Evolutionary conservation across 2,329 filamentous ascomycete genomes (phyloP), one percentile per base, ranked within the genome.

Genomic region (Venturia effusa): DNA sequence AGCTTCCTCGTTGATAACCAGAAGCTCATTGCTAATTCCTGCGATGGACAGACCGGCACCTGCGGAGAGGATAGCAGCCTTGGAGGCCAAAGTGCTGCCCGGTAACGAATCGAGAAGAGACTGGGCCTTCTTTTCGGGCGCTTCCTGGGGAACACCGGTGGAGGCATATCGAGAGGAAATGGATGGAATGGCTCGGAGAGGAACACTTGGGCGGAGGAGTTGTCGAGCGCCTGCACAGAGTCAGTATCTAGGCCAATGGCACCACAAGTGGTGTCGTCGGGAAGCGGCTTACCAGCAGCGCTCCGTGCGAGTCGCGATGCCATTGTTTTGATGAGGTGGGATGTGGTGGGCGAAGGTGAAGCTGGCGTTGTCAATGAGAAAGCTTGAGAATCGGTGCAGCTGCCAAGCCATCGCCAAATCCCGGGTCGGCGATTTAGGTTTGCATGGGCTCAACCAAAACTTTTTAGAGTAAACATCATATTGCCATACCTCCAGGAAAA

Each of bases 1-100:
- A 68, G 92, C 89, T 84, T 99, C 94, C 84, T 99, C 94, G 83
- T 99, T 99, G 80, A 99, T 84, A 77, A 99, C 92, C 81, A 97
- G 97, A 83, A 97, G 92, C 86, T 99, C 94, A 82, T 96, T 99
- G 87, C 90, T 95, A 81, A 99, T 92, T 74, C 92, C 94, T 76
- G 94, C 96, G 78, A 96, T 85, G 74, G 90, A 92, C 72, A 96
- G 80, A 80, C 89, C 93, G 74, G 94, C 90, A 69, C 88, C 88
- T 72, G 91, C 92, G 75, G 93, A 97, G 74, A 99, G 88, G 76
- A 97, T 93, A 74, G 94, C 94, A 71, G 91, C 92, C 88, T 99
- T 99, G 79, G 91, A 95, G 75, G 96, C 81, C 69, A 97, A 83
- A 75, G 84, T 93, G 85, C 85, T 96, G 72, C 95, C 94, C 73